Conservation (phyloP, 2,329 filamentous ascomycete species). For the Boeremia lycopersici region DNA sequence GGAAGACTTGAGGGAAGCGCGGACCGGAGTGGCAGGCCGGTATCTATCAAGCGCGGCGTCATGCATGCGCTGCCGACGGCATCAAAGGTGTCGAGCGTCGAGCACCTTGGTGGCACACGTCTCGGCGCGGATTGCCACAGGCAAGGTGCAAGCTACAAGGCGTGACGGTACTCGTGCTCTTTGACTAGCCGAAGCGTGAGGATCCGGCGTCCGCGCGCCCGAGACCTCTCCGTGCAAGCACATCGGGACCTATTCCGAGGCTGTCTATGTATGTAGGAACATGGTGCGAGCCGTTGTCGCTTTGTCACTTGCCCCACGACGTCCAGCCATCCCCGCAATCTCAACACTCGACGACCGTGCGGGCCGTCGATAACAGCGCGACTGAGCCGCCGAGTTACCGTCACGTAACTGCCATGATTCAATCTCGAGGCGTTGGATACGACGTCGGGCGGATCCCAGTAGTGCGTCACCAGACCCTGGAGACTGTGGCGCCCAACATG, state of each 20-base stretch:
- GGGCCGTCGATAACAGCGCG: slow-evolving; percentile 21
- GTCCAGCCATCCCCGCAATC: slow-evolving; percentile 11
- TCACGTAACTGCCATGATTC: slow-evolving; percentile 31
- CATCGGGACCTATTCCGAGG: slow-evolving; percentile 1
- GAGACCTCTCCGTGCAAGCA: not conserved
- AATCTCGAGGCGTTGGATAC: slow-evolving; percentile 20
- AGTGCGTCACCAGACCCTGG: slow-evolving; percentile 36
- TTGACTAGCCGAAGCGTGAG: slow-evolving; percentile 31
- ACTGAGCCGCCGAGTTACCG: slow-evolving; percentile 24
- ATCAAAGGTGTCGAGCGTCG: not conserved
- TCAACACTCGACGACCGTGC: slow-evolving; percentile 14
- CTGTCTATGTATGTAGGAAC: not conserved
- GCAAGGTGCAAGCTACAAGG: not conserved
- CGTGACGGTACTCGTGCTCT: slow-evolving; percentile 22
- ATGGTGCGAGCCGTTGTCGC: slow-evolving; percentile 4
- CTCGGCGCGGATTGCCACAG: not conserved
- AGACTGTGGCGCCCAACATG: slow-evolving; percentile 28
- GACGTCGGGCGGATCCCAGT: slow-evolving; percentile 26
- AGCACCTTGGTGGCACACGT: not conserved
- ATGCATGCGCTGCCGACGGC: slow-evolving; percentile 6
- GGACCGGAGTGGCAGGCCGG: slow-evolving; percentile 16
- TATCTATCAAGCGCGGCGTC: slow-evolving; percentile 4
- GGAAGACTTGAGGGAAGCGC: slow-evolving; percentile 11
- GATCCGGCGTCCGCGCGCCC: slow-evolving; percentile 7
- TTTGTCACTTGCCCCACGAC: slow-evolving; percentile 10